Evolutionary conservation across 768 basidiomycete species (phyloP).

Genomic region (Tephrocybe sp.): DNA sequence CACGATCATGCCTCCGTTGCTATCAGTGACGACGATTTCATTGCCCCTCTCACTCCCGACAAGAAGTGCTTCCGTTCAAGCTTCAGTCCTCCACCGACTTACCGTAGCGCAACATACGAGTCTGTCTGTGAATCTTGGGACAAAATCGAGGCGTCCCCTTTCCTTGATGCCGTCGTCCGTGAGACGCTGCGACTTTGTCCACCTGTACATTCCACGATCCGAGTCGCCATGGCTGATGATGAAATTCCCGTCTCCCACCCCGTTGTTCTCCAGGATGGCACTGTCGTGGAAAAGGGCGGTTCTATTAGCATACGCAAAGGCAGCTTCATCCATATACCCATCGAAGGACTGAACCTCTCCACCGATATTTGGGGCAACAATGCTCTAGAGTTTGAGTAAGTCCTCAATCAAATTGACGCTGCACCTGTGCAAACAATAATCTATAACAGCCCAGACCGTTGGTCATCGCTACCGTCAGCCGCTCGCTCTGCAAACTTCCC

Average conservation of each 20-base stretch:
- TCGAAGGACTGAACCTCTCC: conserved; percentile 51
- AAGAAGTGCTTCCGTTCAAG: conserved; percentile 7
- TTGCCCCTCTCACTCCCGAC: conserved; percentile 4
- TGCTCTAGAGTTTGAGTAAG: conserved; percentile 52
- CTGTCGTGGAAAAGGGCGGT: conserved; percentile 29
- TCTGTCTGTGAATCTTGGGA: conserved; percentile 26
- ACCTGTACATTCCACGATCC: conserved; percentile 56
- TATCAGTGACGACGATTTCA: conserved; percentile 18
- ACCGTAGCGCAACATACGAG: conserved; percentile 7
- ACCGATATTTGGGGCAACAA: conserved; percentile 56
- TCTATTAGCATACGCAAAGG: conserved; percentile 49
- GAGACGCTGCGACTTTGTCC: conserved; percentile 56
- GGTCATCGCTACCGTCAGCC: conserved; percentile 36
- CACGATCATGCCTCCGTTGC: conserved; percentile 9
- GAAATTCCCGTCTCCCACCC: conserved; percentile 49
- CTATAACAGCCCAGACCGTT: conserved; percentile 49
- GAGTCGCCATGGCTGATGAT: conserved; percentile 52
- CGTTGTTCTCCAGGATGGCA: conserved; percentile 38
- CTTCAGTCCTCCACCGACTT: conserved; percentile 9
- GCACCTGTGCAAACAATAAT: conserved; percentile 3
- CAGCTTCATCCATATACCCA: conserved; percentile 53
- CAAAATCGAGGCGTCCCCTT: conserved; percentile 40
- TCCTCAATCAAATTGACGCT: conserved; percentile 6
- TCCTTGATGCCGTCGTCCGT: conserved; percentile 54
- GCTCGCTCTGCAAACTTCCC: conserved; percentile 37